phyloP scores from a whole-genome alignment of 2,329 filamentous ascomycete species.

The Fusarium sambucinum region DNA sequence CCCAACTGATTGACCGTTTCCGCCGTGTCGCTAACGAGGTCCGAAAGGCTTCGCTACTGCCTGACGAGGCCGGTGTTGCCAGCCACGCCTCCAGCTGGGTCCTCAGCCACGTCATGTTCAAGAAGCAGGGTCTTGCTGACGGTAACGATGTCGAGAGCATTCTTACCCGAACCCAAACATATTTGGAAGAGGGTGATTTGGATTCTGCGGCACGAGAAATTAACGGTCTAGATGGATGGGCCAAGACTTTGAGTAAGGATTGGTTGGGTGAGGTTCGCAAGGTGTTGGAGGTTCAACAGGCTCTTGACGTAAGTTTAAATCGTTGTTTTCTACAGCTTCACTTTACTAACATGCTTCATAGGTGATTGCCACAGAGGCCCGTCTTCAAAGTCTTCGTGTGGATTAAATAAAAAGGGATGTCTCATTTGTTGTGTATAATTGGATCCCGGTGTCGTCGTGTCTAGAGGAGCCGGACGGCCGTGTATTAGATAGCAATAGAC shows the following conservation, averaged over 20 bases:
- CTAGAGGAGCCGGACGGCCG: slow-evolving; percentile 48
- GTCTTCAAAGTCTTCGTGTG: slow-evolving; percentile 86
- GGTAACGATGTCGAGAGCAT: slow-evolving; percentile 95
- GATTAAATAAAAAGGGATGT: slow-evolving; percentile 65
- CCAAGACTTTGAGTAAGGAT: slow-evolving; percentile 92
- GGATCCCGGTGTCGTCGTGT: slow-evolving; percentile 45
- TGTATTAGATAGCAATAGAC: slow-evolving; percentile 56
- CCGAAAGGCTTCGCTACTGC: slow-evolving; percentile 90
- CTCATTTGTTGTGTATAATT: slow-evolving; percentile 56
- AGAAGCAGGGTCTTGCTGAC: slow-evolving; percentile 86
- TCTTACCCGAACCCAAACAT: slow-evolving; percentile 86
- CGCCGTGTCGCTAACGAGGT: slow-evolving; percentile 92
- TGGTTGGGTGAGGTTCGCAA: slow-evolving; percentile 93
- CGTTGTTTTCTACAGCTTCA: background rate
- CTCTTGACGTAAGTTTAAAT: slow-evolving; percentile 81
- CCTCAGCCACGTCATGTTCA: slow-evolving; percentile 94
- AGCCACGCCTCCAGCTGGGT: slow-evolving; percentile 92
- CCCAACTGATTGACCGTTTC: slow-evolving; percentile 95
- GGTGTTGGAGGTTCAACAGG: slow-evolving; percentile 95
- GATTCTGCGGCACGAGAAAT: slow-evolving; percentile 94
- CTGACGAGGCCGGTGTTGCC: slow-evolving; percentile 93
- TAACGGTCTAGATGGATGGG: slow-evolving; percentile 93
- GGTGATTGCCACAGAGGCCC: slow-evolving; percentile 91
- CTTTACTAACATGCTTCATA: slow-evolving; percentile 53
- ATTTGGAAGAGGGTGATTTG: slow-evolving; percentile 92